Conservation (phyloP, 2,329 filamentous ascomycete species). For the Penicillium griseofulvum region DNA sequence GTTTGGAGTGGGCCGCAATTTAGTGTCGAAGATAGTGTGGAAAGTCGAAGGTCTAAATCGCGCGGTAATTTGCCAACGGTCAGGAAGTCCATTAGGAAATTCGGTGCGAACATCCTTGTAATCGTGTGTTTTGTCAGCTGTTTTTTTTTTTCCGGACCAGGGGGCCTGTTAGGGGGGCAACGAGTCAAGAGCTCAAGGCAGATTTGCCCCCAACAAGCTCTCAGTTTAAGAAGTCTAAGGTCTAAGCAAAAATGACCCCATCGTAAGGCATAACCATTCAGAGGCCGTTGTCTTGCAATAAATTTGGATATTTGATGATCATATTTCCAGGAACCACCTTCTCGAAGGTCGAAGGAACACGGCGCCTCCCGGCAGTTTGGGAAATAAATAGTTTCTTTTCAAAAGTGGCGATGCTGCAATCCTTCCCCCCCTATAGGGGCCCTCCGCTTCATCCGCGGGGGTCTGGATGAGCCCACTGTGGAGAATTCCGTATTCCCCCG, state of each 20-base stretch:
- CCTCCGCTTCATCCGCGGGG: constrained; percentile 12
- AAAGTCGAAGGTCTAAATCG: background rate
- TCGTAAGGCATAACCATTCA: background rate
- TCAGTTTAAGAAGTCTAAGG: background rate
- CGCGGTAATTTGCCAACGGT: background rate
- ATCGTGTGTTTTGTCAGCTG: background rate
- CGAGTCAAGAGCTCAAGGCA: background rate
- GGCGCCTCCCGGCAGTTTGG: constrained; percentile 19
- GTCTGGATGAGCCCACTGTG: constrained; percentile 24
- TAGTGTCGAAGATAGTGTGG: constrained; percentile 1
- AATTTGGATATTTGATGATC: constrained; percentile 1
- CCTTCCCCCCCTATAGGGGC: constrained; percentile 6
- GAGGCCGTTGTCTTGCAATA: background rate
- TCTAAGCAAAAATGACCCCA: background rate
- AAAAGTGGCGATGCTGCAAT: constrained; percentile 14
- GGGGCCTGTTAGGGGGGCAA: background rate
- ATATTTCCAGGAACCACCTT: constrained; percentile 12
- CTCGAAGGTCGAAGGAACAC: constrained; percentile 22
- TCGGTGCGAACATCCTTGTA: background rate
- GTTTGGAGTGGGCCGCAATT: constrained; percentile 5
- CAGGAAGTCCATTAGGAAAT: background rate
- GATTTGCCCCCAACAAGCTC: background rate
- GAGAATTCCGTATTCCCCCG: constrained; percentile 25
- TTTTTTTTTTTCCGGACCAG: background rate
- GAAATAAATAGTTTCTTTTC: constrained; percentile 18